A percentile compares a stretch with the other conserved stretches of the same genome.
Conservation (phyloP, 1,284 basidiomycete genomes). For the Ceratobasidium sp. region DNA sequence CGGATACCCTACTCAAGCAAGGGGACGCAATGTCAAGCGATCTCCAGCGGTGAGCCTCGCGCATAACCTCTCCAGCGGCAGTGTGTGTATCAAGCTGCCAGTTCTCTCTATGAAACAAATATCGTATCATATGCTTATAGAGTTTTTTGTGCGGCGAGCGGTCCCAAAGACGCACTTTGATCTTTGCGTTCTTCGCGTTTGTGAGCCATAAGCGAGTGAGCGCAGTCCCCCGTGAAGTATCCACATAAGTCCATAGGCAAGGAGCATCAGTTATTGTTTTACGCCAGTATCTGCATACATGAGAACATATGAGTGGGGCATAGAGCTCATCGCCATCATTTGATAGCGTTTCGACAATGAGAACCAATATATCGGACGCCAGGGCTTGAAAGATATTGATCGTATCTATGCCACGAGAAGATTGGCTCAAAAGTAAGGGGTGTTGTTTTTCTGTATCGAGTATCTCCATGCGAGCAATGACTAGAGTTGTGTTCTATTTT, state of each 20-base stretch:
- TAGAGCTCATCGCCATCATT: neutral
- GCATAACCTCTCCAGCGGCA: neutral
- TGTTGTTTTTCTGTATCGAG: too few relatives aligned
- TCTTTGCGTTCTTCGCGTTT: neutral
- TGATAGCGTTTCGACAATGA: neutral
- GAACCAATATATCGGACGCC: neutral
- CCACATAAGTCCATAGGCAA: conserved; percentile 3
- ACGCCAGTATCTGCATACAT: conserved; percentile 5
- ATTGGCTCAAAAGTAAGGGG: too few relatives aligned
- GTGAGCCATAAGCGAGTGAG: conserved; percentile 15
- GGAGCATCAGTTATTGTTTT: neutral
- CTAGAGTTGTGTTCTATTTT: too few relatives aligned
- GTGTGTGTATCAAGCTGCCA: neutral
- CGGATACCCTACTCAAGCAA: neutral
- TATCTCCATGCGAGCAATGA: too few relatives aligned
- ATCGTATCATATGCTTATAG: neutral
- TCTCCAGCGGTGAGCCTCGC: neutral
- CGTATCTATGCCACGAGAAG: too few relatives aligned
- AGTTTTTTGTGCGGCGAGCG: neutral
- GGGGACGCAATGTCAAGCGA: conserved; percentile 2
- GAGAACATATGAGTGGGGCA: conserved; percentile 4
- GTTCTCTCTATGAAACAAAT: neutral
- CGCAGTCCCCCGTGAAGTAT: neutral
- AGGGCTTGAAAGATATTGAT: neutral
- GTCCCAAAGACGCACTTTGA: conserved; percentile 1